Evolutionary conservation across 306 rosid genomes (phyloP).

Genomic region (Gastrolobium villosum): DNA sequence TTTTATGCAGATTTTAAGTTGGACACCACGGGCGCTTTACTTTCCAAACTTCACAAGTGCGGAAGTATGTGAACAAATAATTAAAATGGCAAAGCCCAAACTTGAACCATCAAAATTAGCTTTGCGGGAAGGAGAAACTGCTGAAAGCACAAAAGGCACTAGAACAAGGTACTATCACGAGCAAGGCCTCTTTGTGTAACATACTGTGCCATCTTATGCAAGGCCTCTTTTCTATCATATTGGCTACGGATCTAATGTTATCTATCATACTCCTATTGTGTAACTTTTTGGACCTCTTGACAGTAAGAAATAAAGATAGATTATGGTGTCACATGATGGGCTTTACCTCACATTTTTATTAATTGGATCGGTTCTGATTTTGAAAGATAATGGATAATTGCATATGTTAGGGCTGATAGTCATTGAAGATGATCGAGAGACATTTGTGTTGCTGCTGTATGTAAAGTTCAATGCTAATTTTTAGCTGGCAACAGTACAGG

Average conservation of each 20-base stretch:
- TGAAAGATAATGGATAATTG: constrained; percentile 15
- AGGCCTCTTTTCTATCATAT: not conserved
- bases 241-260: not conserved
- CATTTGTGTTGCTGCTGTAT: constrained; percentile 26
- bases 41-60: constrained; percentile 59
- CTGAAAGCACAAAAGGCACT: constrained; percentile 64
- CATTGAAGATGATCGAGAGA: constrained; percentile 9
- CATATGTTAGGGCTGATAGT: constrained; percentile 26
- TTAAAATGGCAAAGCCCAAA: constrained; percentile 58
- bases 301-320: not conserved
- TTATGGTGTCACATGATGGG: constrained; percentile 8
- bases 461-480: constrained; percentile 25
- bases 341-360: constrained; percentile 1
- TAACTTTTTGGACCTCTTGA: constrained; percentile 3
- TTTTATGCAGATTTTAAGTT: constrained; percentile 51
- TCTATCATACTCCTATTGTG: not conserved
- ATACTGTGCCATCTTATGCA: not conserved
- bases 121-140: constrained; percentile 69
- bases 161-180: constrained; percentile 68
- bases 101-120: constrained; percentile 71
- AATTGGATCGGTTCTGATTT: not conserved
- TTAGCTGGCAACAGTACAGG: constrained; percentile 62
- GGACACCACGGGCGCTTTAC: constrained; percentile 48
- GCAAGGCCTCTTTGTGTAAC: not conserved
- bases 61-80: constrained; percentile 59